Conservation (phyloP, 225 moss, liverwort and hornwort genomes). For the Sphagnum tenellum region DNA sequence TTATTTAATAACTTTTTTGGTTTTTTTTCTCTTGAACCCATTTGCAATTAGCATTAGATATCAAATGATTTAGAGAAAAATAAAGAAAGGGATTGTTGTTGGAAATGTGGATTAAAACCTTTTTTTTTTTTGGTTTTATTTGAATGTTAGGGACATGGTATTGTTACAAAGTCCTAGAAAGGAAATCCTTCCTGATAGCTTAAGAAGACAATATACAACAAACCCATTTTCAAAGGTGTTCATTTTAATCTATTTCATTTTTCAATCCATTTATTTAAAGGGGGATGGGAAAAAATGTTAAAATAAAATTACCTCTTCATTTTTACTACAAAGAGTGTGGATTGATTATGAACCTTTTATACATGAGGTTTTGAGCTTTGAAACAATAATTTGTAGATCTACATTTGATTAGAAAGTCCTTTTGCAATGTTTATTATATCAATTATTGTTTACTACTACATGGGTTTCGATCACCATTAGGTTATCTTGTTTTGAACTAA, state of each 20-base stretch:
- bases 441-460: neutral
- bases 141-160: neutral
- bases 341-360: no score
- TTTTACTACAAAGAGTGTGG: no score
- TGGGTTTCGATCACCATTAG: neutral
- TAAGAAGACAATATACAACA: slow-evolving; percentile 42
- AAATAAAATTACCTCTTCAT: no score
- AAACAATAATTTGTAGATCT: neutral
- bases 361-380: no score
- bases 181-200: slow-evolving; percentile 31
- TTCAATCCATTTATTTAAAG: no score
- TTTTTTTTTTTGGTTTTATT: neutral
- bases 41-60: neutral
- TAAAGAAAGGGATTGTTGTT: neutral
- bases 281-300: no score
- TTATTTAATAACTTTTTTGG: no score
- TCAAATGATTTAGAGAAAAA: neutral
- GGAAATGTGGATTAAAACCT: neutral
- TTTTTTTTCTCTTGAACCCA: no score
- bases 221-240: slow-evolving; percentile 18
- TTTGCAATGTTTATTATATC: neutral
- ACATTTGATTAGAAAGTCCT: neutral
- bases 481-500: neutral
- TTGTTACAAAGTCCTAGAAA: slow-evolving; percentile 13
- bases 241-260: neutral